phyloP scores from a whole-genome alignment of 345 rosid species.

The Sapria himalayana region DNA sequence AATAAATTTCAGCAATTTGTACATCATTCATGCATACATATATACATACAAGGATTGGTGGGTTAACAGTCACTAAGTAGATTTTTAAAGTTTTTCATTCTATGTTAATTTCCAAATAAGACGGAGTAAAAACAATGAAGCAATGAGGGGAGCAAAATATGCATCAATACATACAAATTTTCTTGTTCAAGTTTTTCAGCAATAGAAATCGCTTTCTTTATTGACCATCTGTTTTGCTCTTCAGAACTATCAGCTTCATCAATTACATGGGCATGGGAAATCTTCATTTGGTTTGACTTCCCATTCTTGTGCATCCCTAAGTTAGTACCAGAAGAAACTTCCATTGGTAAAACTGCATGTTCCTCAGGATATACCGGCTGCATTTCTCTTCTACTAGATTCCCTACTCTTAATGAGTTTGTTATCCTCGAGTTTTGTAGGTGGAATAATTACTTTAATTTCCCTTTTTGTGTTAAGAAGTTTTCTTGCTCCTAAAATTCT shows the following conservation, averaged over 20 bases:
- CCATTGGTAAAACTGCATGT: slow-evolving; percentile 11
- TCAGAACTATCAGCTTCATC: slow-evolving; percentile 73
- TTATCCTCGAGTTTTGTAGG: slow-evolving; percentile 16
- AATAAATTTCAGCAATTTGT: too few species aligned
- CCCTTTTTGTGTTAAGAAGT: slow-evolving; percentile 24
- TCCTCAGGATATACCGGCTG: slow-evolving; percentile 11
- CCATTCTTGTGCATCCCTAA: slow-evolving; percentile 26
- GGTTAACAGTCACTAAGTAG: too few species aligned
- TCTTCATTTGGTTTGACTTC: slow-evolving; percentile 50
- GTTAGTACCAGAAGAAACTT: slow-evolving; percentile 8
- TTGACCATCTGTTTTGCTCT: slow-evolving; percentile 60
- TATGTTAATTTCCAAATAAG: too few species aligned
- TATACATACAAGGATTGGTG: too few species aligned
- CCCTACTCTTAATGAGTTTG: slow-evolving; percentile 12
- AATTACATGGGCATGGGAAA: slow-evolving; percentile 68
- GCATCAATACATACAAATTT: slow-evolving; percentile 59
- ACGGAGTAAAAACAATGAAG: too few species aligned
- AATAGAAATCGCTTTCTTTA: slow-evolving; percentile 57
- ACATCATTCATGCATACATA: too few species aligned
- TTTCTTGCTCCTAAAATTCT: slow-evolving; percentile 10
- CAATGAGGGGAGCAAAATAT: too few species aligned
- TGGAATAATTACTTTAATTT: slow-evolving; percentile 48
- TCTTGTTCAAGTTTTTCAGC: slow-evolving; percentile 95
- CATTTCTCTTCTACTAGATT: slow-evolving; percentile 14
- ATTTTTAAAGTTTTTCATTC: too few species aligned